Base-by-base conservation (phyloP, 495 filamentous ascomycete species). In the Aspergillus nidulans region DNA sequence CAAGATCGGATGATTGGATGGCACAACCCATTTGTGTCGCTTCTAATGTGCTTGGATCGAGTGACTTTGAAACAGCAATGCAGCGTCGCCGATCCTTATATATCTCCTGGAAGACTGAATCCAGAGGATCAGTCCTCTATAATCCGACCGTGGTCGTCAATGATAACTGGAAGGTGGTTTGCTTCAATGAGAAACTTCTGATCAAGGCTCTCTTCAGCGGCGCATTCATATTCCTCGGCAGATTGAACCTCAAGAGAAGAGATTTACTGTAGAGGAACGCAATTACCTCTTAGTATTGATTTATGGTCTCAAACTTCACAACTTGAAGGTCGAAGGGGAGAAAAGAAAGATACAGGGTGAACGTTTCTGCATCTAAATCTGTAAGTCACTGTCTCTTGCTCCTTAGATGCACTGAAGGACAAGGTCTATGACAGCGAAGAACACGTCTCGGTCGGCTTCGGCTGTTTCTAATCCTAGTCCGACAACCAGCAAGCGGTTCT, bases 401-500 rank as follows among this genome's bases (percentile, higher is more conserved):
- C 21, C 30, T 12, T 65, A 87, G 43, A 88, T 66, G 56, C 82
- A 82, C 61, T 85, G 84, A 59, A 91, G 73, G 20, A 91, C 81
- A 53, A 96, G 72, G 55, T 95, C 94, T 26, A 96, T 72, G 25
- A 95, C 71, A 56, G 91, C 87, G 66, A 90, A 89, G 68, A 90
- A 98, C 3, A 80, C 79, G 63, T 94, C 85, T 39, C 86, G 77
- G 32, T 82, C 83, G 40, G 80, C 68, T 39, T 81, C 81, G 9
- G 75, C 72, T 28, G 79, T 84, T 50, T 82, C 78, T 47, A 98
- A 68, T 2, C 94, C 94, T 26, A 97, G 68, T 0, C 92, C 94
- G 16, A 97, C 72, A 3, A 97, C 78, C 10, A 98, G 70, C 45
- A 88, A 83, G 49, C 94, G 81, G 59, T 78, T 84, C 68, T 98